Evolutionary conservation across 371 early-diverging fungal species (phyloP).

Genomic region (Amoeboradix gromovi): DNA sequence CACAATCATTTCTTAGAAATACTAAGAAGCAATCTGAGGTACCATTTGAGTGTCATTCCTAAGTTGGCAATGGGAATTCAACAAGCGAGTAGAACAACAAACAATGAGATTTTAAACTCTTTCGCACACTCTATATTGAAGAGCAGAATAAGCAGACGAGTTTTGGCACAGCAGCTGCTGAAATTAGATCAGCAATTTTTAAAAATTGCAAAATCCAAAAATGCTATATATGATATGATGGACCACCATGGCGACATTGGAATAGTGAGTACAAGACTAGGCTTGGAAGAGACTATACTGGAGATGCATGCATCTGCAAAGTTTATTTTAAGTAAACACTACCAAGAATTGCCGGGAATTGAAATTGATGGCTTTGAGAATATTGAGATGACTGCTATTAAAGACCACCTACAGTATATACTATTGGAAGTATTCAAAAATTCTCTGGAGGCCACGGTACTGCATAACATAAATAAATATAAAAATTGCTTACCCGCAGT

Average conservation of each 20-base stretch:
- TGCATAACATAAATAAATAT: background rate
- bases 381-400: conserved; percentile 42
- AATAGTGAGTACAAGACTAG: conserved; percentile 24
- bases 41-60: conserved; percentile 45
- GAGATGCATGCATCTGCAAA: conserved; percentile 22
- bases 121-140: conserved; percentile 65
- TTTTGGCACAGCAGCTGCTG: conserved; percentile 71
- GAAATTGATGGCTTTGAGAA: conserved; percentile 29
- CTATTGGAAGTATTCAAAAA: conserved; percentile 73
- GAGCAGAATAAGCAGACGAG: conserved; percentile 62
- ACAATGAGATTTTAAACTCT: conserved; percentile 27
- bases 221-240: conserved; percentile 11
- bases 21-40: conserved; percentile 22
- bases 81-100: conserved; percentile 35
- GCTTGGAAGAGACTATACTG: conserved; percentile 21
- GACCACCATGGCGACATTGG: conserved; percentile 6
- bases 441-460: conserved; percentile 30
- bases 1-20: conserved; percentile 36
- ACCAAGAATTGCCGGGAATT: conserved; percentile 19
- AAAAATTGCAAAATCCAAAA: conserved; percentile 1
- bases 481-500: background rate
- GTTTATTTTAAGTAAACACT: conserved; percentile 2
- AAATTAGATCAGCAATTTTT: conserved; percentile 33
- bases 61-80: conserved; percentile 43
- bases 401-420: conserved; percentile 75